These are phyloP conservation scores for Rhizopogon vesiculosus DNA, from an alignment of 768 basidiomycete species.

Conservation along the genomic window DNA sequence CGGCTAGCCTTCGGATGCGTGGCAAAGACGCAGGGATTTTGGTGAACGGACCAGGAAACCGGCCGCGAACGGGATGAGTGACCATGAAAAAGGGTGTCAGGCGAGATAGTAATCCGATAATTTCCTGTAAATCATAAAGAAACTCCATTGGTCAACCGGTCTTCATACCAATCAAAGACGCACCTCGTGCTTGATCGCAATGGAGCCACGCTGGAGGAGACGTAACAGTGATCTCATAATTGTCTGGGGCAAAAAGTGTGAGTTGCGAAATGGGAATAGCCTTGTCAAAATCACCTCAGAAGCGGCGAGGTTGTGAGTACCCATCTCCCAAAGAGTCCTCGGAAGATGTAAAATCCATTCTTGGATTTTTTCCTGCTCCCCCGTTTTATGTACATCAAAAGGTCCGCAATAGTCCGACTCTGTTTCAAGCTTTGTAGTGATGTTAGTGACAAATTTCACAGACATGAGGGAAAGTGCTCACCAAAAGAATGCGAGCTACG, in stretches of 20 bases:
- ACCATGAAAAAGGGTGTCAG: slow-evolving; percentile 80
- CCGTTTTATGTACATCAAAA: slow-evolving; percentile 33
- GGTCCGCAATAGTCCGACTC: slow-evolving; percentile 47
- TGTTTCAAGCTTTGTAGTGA: slow-evolving; percentile 48
- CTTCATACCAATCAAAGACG: slow-evolving; percentile 14
- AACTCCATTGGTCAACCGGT: slow-evolving; percentile 5
- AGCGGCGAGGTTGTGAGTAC: slow-evolving; percentile 44
- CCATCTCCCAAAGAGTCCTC: slow-evolving; percentile 81
- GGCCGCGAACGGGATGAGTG: slow-evolving; percentile 69
- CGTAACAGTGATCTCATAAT: slow-evolving; percentile 64
- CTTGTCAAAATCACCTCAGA: slow-evolving; percentile 48
- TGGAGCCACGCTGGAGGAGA: slow-evolving; percentile 50
- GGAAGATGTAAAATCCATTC: slow-evolving; percentile 79
- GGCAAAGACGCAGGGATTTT: slow-evolving; percentile 46
- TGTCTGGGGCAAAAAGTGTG: slow-evolving; percentile 28
- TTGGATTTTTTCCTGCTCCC: slow-evolving; percentile 31
- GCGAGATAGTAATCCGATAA: slow-evolving; percentile 48
- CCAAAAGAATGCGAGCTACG: slow-evolving; percentile 63
- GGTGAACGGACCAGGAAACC: slow-evolving; percentile 70
- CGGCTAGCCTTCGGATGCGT: slow-evolving; percentile 47
- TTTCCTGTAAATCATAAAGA: slow-evolving; percentile 32
- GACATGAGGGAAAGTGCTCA: slow-evolving; percentile 27
- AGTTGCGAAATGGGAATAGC: not conserved
- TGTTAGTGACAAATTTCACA: slow-evolving; percentile 2
- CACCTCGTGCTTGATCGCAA: slow-evolving; percentile 40